A percentile compares a stretch with the other conserved stretches of the same genome.
phyloP scores from a whole-genome alignment of 192 early-diverging fungal genomes.

The Podila minutissima region DNA sequence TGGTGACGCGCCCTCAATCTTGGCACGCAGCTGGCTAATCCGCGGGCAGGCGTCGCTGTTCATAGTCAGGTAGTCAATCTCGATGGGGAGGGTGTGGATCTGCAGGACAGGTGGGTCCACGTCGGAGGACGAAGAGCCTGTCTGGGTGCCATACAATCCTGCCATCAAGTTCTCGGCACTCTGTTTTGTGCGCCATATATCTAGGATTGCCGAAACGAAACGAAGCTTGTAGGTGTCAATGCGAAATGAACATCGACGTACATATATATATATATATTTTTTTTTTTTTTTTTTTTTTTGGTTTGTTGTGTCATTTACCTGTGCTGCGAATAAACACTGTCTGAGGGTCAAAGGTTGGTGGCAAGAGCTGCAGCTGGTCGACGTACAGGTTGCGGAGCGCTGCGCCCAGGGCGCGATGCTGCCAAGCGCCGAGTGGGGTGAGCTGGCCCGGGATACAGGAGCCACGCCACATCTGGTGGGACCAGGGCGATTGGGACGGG shows the following conservation, averaged over 20 bases:
- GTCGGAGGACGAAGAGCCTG: neutral
- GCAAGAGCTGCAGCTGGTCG: constrained; percentile 21
- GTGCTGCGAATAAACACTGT: constrained; percentile 36
- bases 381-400: constrained; percentile 43
- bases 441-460: constrained; percentile 40
- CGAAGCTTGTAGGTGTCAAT: neutral
- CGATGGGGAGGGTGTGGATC: constrained; percentile 31
- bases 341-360: constrained; percentile 17
- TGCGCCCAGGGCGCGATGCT: constrained; percentile 45
- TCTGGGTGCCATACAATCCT: constrained; percentile 31
- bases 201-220: neutral
- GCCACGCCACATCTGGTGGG: constrained; percentile 36
- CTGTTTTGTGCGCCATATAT: constrained; percentile 45
- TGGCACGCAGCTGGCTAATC: constrained; percentile 6
- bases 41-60: constrained; percentile 38
- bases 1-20: constrained; percentile 15
- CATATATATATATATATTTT: too few species aligned
- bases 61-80: constrained; percentile 41
- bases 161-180: constrained; percentile 49
- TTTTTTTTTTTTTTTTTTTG: too few species aligned
- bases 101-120: constrained; percentile 13
- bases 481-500: constrained; percentile 25
- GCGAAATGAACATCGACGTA: neutral
- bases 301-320: constrained; percentile 9
- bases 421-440: constrained; percentile 40